Evolutionary conservation across 768 basidiomycete genomes (phyloP), one percentile per base, ranked within the genome.

Genomic region (Mycena rebaudengoi): DNA sequence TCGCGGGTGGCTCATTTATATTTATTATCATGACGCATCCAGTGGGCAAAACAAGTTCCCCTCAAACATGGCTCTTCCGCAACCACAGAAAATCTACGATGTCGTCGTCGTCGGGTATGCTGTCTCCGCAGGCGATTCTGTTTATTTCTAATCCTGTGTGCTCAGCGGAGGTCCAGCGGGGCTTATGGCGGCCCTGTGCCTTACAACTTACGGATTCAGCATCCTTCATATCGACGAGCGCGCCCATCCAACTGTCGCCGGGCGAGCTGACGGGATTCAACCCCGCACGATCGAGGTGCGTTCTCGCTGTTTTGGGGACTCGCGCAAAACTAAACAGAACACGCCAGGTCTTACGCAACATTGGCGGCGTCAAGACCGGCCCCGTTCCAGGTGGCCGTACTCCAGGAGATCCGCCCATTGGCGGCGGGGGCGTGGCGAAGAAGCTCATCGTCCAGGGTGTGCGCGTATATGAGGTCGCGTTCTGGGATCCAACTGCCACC

Each of bases 181-280:
- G 4, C 30, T 68, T 6, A 68, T 68, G 66, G 66, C 66, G 53
- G 52, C 66, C 10, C 41, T 68, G 21, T 68, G 66, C 49, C 66
- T 68, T n/a, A 68, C 66, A 35, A 68, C 66, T 7, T 68, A 53
- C 41, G 62, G 62, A 20, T 68, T 68, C 55, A 61, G 64, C 16
- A 68, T 68, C 25, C 62, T 68, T 10, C 66, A 68, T 39, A 68
- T 68, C 55, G 66, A 68, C 25, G 66, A 68, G 29, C 66, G 62
- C 32, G 41, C 66, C 5, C 62, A 61, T 45, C 58, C 66, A 25
- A 68, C 66, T 5, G 54, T 59, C 25, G 83, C 81, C 3, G 85
- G 85, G 39, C 85, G 86, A 65, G 85, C 86, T 2, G 85, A 87
- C 60, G 85, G 85, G 32, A 85, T 86, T 48, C 83, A 85, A 54